Percentiles rank a stretch among this genome's conserved stretches.
phyloP scores from a whole-genome alignment of 805 yeast genomes.

The Pichia ethanolica region DNA sequence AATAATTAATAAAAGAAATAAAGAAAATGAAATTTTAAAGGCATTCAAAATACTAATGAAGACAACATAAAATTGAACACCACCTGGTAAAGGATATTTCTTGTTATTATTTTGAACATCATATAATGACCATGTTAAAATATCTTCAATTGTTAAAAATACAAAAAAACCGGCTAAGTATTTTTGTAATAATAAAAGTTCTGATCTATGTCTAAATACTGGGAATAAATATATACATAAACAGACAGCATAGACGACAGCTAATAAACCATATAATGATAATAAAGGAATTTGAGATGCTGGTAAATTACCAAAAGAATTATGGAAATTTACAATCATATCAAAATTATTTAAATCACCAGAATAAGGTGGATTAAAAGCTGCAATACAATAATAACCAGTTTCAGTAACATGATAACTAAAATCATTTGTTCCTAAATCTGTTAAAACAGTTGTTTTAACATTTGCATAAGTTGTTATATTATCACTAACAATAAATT shows the following conservation, averaged over 20 bases:
- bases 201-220: constrained; percentile 77
- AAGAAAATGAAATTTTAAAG: constrained; percentile 76
- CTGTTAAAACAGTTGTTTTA: constrained; percentile 45
- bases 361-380: constrained; percentile 39
- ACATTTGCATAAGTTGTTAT: constrained; percentile 41
- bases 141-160: constrained; percentile 75
- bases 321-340: constrained; percentile 76
- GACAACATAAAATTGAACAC: constrained; percentile 65
- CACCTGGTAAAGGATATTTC: constrained; percentile 28
- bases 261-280: constrained; percentile 79
- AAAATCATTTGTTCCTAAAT: constrained; percentile 52
- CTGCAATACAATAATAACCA: constrained; percentile 89
- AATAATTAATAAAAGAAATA: constrained; percentile 78
- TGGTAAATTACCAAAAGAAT: constrained; percentile 82
- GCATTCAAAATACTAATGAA: constrained; percentile 76
- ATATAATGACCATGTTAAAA: constrained; percentile 86
- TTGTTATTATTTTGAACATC: constrained; percentile 63
- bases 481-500: constrained; percentile 48
- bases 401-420: constrained; percentile 63
- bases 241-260: constrained; percentile 75
- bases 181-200: constrained; percentile 82
- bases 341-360: constrained; percentile 35
- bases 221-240: constrained; percentile 80
- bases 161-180: constrained; percentile 81
- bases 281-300: constrained; percentile 89